Conservation (phyloP, 192 early-diverging fungal genomes). For the Mortierella hygrophila region DNA sequence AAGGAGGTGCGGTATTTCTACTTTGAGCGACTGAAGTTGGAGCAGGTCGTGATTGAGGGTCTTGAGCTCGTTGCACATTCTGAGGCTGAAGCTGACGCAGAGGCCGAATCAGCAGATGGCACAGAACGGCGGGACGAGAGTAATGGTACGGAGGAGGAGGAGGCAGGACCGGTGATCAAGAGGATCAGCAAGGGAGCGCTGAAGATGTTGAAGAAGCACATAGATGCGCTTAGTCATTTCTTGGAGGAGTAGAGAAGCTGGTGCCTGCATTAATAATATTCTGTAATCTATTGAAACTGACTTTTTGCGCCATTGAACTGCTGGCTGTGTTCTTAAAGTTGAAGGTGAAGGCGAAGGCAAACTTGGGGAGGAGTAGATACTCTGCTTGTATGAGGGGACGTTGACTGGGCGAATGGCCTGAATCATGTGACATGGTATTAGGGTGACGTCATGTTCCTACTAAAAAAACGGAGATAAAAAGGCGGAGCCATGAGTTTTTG, state of each 20-base stretch:
- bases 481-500: not conserved
- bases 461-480: constrained; percentile 7
- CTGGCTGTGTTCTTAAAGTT: too few species aligned
- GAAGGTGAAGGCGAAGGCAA: too few species aligned
- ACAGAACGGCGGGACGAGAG: not conserved
- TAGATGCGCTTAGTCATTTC: constrained; percentile 37
- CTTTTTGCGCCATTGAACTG: too few species aligned
- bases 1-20: constrained; percentile 48
- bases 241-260: constrained; percentile 26
- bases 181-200: constrained; percentile 52
- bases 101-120: not conserved
- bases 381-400: too few species aligned
- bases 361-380: not conserved
- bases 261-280: too few species aligned
- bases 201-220: constrained; percentile 55
- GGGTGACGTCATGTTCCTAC: not conserved
- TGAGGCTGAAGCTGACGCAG: constrained; percentile 9
- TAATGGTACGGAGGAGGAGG: not conserved
- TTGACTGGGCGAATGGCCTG: not conserved
- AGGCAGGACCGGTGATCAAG: not conserved
- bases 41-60: constrained; percentile 53
- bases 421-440: not conserved
- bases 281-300: too few species aligned
- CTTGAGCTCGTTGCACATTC: constrained; percentile 42
- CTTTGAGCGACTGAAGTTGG: constrained; percentile 31